Evolutionary conservation across 805 yeast species (phyloP), one percentile per base, ranked within the genome.

Genomic region (Barnettozyma populi): DNA sequence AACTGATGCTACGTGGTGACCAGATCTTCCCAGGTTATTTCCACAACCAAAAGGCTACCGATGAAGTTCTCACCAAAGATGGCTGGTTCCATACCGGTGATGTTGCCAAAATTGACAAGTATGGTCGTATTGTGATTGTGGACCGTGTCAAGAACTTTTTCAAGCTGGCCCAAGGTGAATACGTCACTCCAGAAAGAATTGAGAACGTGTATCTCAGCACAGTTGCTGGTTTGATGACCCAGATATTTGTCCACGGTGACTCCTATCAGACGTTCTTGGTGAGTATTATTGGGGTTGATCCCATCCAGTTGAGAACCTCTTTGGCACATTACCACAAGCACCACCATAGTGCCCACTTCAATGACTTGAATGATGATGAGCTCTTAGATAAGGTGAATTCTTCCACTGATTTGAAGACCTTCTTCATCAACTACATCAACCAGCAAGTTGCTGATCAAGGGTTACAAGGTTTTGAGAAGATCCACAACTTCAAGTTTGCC

Each of bases 171-270:
- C 79, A 74, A 57, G 79, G 78, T 39, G 79, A 74, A 64, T 82
- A 80, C 59, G 74, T 82, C 37, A 76, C 84, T 4, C 86, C 86
- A n/a, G 87, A 82, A 59, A 76, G 73, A 61, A 75, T 82, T 52
- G 87, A 82, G 57, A 79, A 78, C 57, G 65, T 65, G 18, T 80
- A 81, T 59, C 62, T 78, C 35, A 64, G 79, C 2, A 57, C 63
- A 10, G 60, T 62, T 11, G 66, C 70, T 52, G 67, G 78, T 4
- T 51, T 65, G 36, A 52, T 74, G 24, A 55, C 72, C 7, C 85
- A 80, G 61, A 57, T 75, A 27, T 79, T 69, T 52, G 75, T 74
- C 9, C 78, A 79, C 56, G 87, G 87, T 19, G 79, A 79, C 56
- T 74, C 84, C 2, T 56, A 69, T 14, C 64, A 75, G 54, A 69